Evolutionary conservation across 305 asterid species (phyloP), one percentile per base, ranked within the genome.

Genomic region (Ajuga reptans): DNA sequence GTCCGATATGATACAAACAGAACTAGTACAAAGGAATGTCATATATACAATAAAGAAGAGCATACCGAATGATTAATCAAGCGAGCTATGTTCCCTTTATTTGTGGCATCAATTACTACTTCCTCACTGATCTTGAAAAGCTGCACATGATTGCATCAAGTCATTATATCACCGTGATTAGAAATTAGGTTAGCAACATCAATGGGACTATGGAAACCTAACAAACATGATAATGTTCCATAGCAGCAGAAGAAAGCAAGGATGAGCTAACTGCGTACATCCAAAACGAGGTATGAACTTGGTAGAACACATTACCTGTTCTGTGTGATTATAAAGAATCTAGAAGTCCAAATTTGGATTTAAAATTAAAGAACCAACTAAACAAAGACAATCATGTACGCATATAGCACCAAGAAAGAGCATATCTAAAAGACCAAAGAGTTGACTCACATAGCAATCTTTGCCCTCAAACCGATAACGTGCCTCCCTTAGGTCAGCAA

Each of bases 81-180:
- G 71, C 99, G 99, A 61, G 94, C 98, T 15, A 94, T 91, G 71
- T 89, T 91, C 72, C 99, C 99, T 78, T 65, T 87, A 71, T 82
- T 72, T 27, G 97, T 94, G 36, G 99, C 98, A 74, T 94, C 98
- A 72, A 94, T 86, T 29, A 94, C 92, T 43, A 91, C 87, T 72
- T 89, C 99, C 41, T 94, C 98, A 24, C 99, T 94, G 69, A 91
- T 84, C 81, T 91, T 91, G 55, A 94, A 91, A 71, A 94, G 98
- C 99, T 94, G 93, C 84, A 83, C 24, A 47, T 51, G 45, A 71
- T 75, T 37, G 62, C 57, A 79, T 72, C 45, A 55, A 55, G 69
- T 27, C 54, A 37, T 71, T 42, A 65, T 7, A 8, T 34, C 3
- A 49, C 17, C 50, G 57, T 31, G 49, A 34, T 27, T 66, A 43